A percentile compares a stretch with the other conserved stretches of the same genome.
Conservation (phyloP, 495 filamentous ascomycete species). For the Hypoxylon subgilvum region DNA sequence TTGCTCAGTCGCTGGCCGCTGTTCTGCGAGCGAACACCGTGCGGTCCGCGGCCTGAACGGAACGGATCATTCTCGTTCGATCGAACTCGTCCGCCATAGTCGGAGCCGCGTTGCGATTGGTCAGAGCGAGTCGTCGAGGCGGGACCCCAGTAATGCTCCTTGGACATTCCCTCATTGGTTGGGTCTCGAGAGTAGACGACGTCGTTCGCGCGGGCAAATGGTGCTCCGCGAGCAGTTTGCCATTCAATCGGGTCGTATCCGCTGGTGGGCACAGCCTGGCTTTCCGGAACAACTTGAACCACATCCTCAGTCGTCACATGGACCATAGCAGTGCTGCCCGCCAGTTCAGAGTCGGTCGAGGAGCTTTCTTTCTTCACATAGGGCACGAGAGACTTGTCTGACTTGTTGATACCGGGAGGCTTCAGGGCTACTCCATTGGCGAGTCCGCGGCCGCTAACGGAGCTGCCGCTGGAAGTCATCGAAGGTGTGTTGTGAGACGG, state of each 20-base stretch:
- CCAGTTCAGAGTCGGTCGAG: too few species aligned
- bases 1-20: constrained; percentile 34
- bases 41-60: constrained; percentile 37
- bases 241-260: not conserved
- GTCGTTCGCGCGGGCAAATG: constrained; percentile 40
- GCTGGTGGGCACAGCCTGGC: not conserved
- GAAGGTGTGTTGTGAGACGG: constrained; percentile 19
- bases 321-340: too few species aligned
- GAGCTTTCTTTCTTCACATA: too few species aligned
- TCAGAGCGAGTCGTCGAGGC: constrained; percentile 50
- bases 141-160: constrained; percentile 60
- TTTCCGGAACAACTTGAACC: not conserved
- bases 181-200: constrained; percentile 55
- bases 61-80: constrained; percentile 48
- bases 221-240: not conserved
- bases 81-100: constrained; percentile 23
- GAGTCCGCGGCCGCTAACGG: constrained; percentile 22
- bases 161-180: constrained; percentile 57
- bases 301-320: too few species aligned
- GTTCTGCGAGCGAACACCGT: constrained; percentile 33
- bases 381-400: too few species aligned
- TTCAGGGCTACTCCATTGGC: constrained; percentile 21
- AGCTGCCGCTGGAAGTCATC: constrained; percentile 24
- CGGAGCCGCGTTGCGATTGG: constrained; percentile 13
- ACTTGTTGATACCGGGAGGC: too few species aligned